A percentile compares a stretch with the other conserved stretches of the same genome.
phyloP scores from a whole-genome alignment of 1,284 basidiomycete species.

The Thelephora terrestris region DNA sequence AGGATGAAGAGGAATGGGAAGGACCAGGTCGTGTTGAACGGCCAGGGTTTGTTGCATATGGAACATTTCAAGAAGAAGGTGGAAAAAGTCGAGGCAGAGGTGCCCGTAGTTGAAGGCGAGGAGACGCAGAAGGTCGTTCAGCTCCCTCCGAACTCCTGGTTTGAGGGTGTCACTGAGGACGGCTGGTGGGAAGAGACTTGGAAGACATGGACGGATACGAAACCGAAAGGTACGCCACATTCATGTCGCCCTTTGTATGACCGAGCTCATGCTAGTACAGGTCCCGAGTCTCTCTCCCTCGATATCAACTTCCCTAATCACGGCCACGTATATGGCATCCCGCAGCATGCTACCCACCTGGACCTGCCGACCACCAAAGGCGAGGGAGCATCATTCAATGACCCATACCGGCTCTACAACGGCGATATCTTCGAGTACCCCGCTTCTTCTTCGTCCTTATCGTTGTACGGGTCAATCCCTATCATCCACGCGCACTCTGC shows the following conservation, averaged over 20 bases:
- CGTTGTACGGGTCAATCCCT: conserved; percentile 88
- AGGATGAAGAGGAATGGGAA: conserved; percentile 63
- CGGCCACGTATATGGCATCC: conserved; percentile 87
- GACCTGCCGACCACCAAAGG: conserved; percentile 81
- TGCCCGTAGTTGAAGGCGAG: conserved; percentile 26
- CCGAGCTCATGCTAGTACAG: conserved; percentile 21
- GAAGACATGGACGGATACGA: conserved; percentile 79
- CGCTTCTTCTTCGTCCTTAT: conserved; percentile 83
- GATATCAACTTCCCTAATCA: conserved; percentile 93
- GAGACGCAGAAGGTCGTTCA: conserved; percentile 49
- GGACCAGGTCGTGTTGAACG: conserved; percentile 86
- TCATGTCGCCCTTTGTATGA: background rate
- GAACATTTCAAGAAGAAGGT: conserved; percentile 73
- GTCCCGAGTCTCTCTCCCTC: conserved; percentile 87
- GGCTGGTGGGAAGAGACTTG: conserved; percentile 89
- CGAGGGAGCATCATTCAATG: conserved; percentile 60
- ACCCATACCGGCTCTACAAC: conserved; percentile 95
- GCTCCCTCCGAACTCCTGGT: conserved; percentile 58
- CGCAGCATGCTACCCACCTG: conserved; percentile 90
- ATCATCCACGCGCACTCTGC: conserved; percentile 88
- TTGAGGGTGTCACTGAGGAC: conserved; percentile 76
- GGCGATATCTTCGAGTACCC: conserved; percentile 97
- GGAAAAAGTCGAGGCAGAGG: conserved; percentile 27
- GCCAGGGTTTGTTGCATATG: conserved; percentile 88
- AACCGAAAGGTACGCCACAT: conserved; percentile 83